Evolutionary conservation across 306 rosid genomes (phyloP).

Genomic region (Argentina anserina): DNA sequence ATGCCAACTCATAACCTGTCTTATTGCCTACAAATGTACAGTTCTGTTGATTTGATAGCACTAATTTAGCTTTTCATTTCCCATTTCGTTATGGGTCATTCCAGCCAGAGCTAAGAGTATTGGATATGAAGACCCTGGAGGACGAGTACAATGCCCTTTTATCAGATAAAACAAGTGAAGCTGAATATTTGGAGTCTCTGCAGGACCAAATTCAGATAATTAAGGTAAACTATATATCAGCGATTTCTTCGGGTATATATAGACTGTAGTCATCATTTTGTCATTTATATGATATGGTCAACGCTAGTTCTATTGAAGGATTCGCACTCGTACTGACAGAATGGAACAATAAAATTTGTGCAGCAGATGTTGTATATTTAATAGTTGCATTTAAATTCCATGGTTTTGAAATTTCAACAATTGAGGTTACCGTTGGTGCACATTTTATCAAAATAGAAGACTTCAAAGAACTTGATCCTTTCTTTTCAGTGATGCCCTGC

Average conservation of each 20-base stretch:
- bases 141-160: constrained; percentile 63
- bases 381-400: background rate
- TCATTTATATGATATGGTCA: background rate
- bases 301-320: background rate
- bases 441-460: background rate
- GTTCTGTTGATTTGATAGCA: background rate
- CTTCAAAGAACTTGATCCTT: background rate
- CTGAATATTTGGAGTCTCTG: constrained; percentile 62
- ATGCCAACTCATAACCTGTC: background rate
- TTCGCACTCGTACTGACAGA: constrained; percentile 3
- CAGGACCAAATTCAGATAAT: constrained; percentile 58
- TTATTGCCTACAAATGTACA: background rate
- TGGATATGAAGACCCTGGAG: constrained; percentile 57
- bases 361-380: background rate
- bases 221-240: constrained; percentile 44
- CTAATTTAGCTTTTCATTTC: constrained; percentile 9
- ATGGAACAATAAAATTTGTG: background rate
- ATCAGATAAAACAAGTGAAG: constrained; percentile 67
- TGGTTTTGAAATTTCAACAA: constrained; percentile 13
- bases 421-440: constrained; percentile 2
- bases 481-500: constrained; percentile 28
- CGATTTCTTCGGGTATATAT: background rate
- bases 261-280: background rate
- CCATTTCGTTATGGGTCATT: constrained; percentile 29
- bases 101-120: constrained; percentile 61